Percentiles rank a stretch among this genome's conserved stretches.
phyloP scores from a whole-genome alignment of 345 rosid genomes.

The Camelina hispida region DNA sequence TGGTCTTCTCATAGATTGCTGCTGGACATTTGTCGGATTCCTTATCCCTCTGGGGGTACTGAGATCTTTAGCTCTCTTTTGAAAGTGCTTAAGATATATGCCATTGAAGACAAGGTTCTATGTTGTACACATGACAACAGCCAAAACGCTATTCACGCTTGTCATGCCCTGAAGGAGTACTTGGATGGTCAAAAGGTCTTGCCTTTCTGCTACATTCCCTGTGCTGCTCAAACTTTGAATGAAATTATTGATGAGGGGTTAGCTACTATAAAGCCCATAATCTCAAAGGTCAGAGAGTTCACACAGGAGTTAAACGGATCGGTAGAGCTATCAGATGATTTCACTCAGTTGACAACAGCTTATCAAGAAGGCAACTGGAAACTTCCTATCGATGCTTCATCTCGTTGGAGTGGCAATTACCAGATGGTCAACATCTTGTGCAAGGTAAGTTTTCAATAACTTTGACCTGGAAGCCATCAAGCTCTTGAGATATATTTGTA shows the following conservation, averaged over 20 bases:
- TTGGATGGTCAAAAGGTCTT: constrained; percentile 71
- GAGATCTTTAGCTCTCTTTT: constrained; percentile 67
- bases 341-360: constrained; percentile 63
- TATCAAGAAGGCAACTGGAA: constrained; percentile 93
- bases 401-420: constrained; percentile 92
- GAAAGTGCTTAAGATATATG: constrained; percentile 70
- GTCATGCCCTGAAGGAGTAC: constrained; percentile 76
- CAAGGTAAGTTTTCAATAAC: constrained; percentile 56
- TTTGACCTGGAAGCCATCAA: constrained; percentile 17
- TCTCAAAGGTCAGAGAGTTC: constrained; percentile 79
- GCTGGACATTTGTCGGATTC: constrained; percentile 78
- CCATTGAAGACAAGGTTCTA: constrained; percentile 70
- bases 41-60: constrained; percentile 72
- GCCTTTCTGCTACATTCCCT: constrained; percentile 88
- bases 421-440: constrained; percentile 85
- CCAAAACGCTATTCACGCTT: constrained; percentile 76
- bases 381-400: constrained; percentile 77
- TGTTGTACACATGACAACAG: constrained; percentile 95
- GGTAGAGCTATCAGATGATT: constrained; percentile 64
- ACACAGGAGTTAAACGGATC: constrained; percentile 74
- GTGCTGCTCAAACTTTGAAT: constrained; percentile 85
- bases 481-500: constrained; percentile 7
- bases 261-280: constrained; percentile 69
- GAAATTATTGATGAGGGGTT: constrained; percentile 81
- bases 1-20: constrained; percentile 76